Evolutionary conservation across 202 grass and related monocot species (phyloP), one percentile per base, ranked within the genome.

Genomic region (Thinopyrum obtusiflorum): DNA sequence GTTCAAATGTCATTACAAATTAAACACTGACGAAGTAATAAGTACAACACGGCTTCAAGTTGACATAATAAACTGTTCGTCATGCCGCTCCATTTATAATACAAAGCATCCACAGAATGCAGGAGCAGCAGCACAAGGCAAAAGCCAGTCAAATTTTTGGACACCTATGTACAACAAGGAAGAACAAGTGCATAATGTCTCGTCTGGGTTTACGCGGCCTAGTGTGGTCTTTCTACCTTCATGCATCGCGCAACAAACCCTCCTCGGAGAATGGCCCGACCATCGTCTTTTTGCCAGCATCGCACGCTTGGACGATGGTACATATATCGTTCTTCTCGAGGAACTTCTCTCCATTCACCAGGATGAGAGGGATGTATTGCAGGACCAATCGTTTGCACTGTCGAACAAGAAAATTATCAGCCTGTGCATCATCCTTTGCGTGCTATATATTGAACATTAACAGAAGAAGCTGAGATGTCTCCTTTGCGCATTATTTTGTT

Each of bases 351-450:
- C 95, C 89, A 44, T 94, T 97, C 11, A 97, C 71, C 61, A 97
- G 73, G 64, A 97, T 91, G 28, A 97, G 92, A 63, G 92, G 95
- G 11, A 89, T 79, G 62, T 97, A 97, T 37, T 93, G 89, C 73
- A 97, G 87, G 78, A 97, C 92, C 88, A 97, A 10, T 64, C 76
- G 83, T 88, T 97, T 97, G 92, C 95, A 97, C 95, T 97, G 87
- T 46, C 18, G 32, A 88, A 27, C 13, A 47, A 47, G 44, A 47
- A 47, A 47, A 15, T 0, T 47, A 47, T 47, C 44, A 47, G 0
- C 39, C 39, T 3, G 37, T 40, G 35, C 35, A 42, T 3, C 39
- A n/a, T n/a, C n/a, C 20, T 3, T 10, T 1, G 44, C 0, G 51
- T 53, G 42, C 7, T 55, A 15, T n/a, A 31, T 31, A 53, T 10